phyloP scores from a whole-genome alignment of 139 green algal species.

The Picochlorum costavermella region DNA sequence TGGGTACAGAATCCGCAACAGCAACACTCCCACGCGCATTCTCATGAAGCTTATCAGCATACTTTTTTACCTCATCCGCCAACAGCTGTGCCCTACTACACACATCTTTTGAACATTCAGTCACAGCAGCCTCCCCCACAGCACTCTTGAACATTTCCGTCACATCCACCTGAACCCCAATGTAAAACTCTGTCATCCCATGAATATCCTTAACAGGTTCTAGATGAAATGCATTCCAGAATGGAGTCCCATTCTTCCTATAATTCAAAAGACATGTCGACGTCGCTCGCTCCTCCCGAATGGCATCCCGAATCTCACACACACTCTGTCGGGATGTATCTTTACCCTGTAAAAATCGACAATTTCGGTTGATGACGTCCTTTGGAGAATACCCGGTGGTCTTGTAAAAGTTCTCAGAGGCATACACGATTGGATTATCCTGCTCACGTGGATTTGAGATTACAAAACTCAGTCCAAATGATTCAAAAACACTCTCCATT shows the following conservation, averaged over 20 bases:
- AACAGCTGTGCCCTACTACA: constrained; percentile 5
- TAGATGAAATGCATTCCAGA: constrained; percentile 41
- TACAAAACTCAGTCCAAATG: constrained; percentile 14
- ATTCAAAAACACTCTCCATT: not conserved
- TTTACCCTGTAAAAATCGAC: constrained; percentile 47
- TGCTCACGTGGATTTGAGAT: constrained; percentile 14
- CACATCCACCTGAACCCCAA: constrained; percentile 72
- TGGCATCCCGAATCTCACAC: constrained; percentile 36
- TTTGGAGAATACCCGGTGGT: constrained; percentile 46
- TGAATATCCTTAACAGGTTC: constrained; percentile 23
- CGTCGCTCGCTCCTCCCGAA: constrained; percentile 31
- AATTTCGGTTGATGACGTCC: constrained; percentile 57
- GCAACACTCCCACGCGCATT: not conserved
- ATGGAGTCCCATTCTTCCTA: constrained; percentile 31
- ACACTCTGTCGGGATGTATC: constrained; percentile 21
- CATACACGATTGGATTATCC: constrained; percentile 54
- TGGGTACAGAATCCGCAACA: constrained; percentile 25
- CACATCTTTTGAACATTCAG: constrained; percentile 6
- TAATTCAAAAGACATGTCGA: constrained; percentile 58
- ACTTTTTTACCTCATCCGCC: constrained; percentile 8
- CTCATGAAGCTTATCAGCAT: constrained; percentile 6
- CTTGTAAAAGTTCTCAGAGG: constrained; percentile 39
- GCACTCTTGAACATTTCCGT: constrained; percentile 17
- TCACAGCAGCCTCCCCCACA: not conserved
- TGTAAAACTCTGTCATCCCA: constrained; percentile 46